Percentiles rank a stretch among this genome's conserved stretches.
Conservation (phyloP, 495 filamentous ascomycete genomes). For the Stereocaulon alpinum region DNA sequence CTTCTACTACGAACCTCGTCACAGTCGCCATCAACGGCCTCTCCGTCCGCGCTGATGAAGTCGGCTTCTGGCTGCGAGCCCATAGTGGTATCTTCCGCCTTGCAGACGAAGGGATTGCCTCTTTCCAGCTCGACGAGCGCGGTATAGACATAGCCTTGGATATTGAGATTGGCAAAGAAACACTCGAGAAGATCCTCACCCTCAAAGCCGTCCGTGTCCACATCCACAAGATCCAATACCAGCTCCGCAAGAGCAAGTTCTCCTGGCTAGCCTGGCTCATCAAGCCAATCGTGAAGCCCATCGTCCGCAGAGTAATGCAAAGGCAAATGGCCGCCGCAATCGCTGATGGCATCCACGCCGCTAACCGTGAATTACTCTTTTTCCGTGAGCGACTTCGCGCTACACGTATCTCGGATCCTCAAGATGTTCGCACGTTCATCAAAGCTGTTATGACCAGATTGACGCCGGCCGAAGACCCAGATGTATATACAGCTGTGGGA, state of each 20-base stretch:
- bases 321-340: slow-evolving; percentile 64
- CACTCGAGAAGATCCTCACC: slow-evolving; percentile 68
- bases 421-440: slow-evolving; percentile 69
- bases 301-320: slow-evolving; percentile 71
- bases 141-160: slow-evolving; percentile 81
- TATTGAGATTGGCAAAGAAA: slow-evolving; percentile 64
- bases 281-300: slow-evolving; percentile 71
- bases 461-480: slow-evolving; percentile 57
- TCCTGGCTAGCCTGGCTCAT: slow-evolving; percentile 69
- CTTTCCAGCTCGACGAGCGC: slow-evolving; percentile 70
- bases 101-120: slow-evolving; percentile 72
- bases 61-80: slow-evolving; percentile 67
- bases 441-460: slow-evolving; percentile 68
- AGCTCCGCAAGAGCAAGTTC: slow-evolving; percentile 62
- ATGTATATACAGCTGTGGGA: slow-evolving; percentile 61
- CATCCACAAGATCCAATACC: slow-evolving; percentile 80
- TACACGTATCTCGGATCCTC: slow-evolving; percentile 69
- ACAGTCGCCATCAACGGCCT: slow-evolving; percentile 70
- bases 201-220: slow-evolving; percentile 63
- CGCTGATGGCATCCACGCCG: slow-evolving; percentile 52
- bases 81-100: slow-evolving; percentile 61
- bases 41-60: slow-evolving; percentile 69
- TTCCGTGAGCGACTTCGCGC: slow-evolving; percentile 79
- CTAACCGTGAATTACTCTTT: slow-evolving; percentile 78
- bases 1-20: slow-evolving; percentile 56